Evolutionary conservation across 257 asterid species (phyloP), one percentile per base, ranked within the genome.

Genomic region (Capsicum pubescens): DNA sequence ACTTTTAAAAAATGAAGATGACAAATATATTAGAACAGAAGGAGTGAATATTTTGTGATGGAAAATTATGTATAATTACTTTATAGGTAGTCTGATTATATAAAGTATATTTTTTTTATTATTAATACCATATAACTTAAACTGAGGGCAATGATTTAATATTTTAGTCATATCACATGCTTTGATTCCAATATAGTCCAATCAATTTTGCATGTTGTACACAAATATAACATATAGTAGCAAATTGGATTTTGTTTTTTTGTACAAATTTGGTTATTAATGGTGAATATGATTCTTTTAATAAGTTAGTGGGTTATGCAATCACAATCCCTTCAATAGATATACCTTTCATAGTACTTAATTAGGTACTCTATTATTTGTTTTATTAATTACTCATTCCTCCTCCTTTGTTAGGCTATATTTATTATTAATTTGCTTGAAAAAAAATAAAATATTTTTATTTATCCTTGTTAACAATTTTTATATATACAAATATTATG

Each of bases 201-300:
- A 50, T 69, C 67, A 50, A 35, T 6, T 70, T 59, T 59, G 9
- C 64, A 76, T 26, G 81, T 54, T 76, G 64, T 8, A 52, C 82
- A 85, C 89, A 84, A 82, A 87, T 19, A 86, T 78, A 89, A 83
- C 82, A 84, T 69, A 42, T 16, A 69, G 79, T 82, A 46, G 77
- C 80, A 57, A 83, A 57, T 57, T 35, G n/a, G 76, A 35, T 54
- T 35, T 79, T 68, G 44, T 66, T 83, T 59, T 84, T 74, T 55
- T 52, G 90, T 82, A 84, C 82, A 88, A 89, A 83, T 87, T 82
- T 85, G 81, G 91, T 88, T 88, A 86, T 83, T 84, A 87, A 87
- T 90, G 80, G 87, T 83, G 91, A 87, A 81, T 83, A 85, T 76
- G 82, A 78, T 83, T 86, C 90, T 84, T 81, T 64, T 80, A 35